Base-by-base conservation (phyloP, 2,329 filamentous ascomycete species). In the Colletotrichum cuscutae region DNA sequence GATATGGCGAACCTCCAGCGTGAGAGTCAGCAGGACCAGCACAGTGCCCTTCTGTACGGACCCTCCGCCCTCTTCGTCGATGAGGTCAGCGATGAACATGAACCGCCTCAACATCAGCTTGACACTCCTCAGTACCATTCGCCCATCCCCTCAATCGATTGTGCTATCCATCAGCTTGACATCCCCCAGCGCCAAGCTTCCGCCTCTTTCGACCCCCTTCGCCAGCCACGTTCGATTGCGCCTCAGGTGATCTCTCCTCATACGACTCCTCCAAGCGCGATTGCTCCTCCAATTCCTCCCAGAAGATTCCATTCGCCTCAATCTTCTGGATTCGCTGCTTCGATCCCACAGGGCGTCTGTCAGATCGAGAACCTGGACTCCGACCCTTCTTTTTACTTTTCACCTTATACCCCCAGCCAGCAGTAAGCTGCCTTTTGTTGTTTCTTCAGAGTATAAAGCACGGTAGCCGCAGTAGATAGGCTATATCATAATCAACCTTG, bases 391-490 rank as follows among this genome's bases (percentile, higher is more conserved):
- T 63, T 60, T 24, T 63, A 54, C 42, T 24, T 24, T 73, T 71
- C 71, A 59, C 49, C 61, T 71, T 71, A 73, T 73, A 73, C 71
- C 71, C 71, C 71, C 37, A 32, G 68, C 37, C 71, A 73, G 71
- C 71, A 56, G 28, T 73, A 61, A 30, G 71, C 67, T 73, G 61
- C 65, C 64, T 73, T 72, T 52, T 68, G 22, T 28, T 42, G 52
- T 58, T 72, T 69, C 59, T 42, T 73, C 46, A 35, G 24, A 56
- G 57, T 71, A 61, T 56, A 60, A 57, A 52, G 46, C 32, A 61
- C 32, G 37, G 30, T 62, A 24, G 8, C 54, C 24, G 53, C 53
- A 42, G 61, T 63, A 62, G 53, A 69, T 35, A 56, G 28, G 57
- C 22, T 60, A 57, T 54, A 70, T 42, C n/a, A 42, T 73, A 65